Conservation (phyloP, 2,329 filamentous ascomycete species). For the Dichotomopilus funicola region DNA sequence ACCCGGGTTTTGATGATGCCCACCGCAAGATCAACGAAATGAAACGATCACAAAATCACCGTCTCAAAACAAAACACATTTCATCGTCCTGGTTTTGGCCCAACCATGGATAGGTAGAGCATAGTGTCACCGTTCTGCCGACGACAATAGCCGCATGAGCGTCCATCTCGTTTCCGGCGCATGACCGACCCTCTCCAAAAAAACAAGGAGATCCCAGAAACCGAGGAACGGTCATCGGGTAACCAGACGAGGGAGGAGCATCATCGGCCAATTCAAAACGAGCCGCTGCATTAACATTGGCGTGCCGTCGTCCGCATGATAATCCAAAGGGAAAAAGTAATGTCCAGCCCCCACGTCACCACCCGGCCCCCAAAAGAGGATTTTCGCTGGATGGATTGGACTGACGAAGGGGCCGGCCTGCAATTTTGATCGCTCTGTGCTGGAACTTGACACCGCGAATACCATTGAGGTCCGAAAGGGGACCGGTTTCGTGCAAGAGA, state of each 20-base stretch:
- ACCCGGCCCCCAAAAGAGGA: conserved; percentile 32
- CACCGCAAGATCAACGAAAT: conserved; percentile 1
- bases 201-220: background rate
- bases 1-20: no score
- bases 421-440: conserved; percentile 73
- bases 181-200: background rate
- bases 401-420: conserved; percentile 54
- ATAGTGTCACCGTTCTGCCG: conserved; percentile 2
- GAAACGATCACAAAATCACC: conserved; percentile 16
- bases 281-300: background rate
- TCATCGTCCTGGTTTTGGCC: conserved; percentile 11
- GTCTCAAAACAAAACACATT: conserved; percentile 12
- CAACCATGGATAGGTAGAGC: conserved; percentile 11
- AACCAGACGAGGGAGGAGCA: conserved; percentile 5
- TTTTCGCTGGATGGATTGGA: conserved; percentile 34
- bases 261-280: background rate
- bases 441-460: conserved; percentile 69
- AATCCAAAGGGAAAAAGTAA: conserved; percentile 19
- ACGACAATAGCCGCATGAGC: conserved; percentile 17
- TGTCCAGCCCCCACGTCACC: conserved; percentile 40
- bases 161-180: background rate
- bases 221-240: conserved; percentile 2
- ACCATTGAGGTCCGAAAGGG: conserved; percentile 45
- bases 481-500: conserved; percentile 68
- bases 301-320: background rate